Evolutionary conservation across 2,329 filamentous ascomycete species (phyloP).

Genomic region (Apiospora rasikravindrae): DNA sequence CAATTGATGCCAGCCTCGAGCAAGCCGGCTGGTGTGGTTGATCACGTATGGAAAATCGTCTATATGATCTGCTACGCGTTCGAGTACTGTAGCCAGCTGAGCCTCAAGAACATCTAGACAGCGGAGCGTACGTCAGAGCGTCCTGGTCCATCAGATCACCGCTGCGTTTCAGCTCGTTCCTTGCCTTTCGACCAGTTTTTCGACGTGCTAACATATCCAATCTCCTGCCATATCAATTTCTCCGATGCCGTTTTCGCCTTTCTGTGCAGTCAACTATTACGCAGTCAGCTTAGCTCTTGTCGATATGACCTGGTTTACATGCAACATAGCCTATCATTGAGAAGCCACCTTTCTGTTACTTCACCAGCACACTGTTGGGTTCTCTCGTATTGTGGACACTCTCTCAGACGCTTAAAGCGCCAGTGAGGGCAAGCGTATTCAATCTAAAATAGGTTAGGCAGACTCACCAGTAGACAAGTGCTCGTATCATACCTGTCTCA

Average conservation of each 20-base stretch:
- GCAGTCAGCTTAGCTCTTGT: neutral
- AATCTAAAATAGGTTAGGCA: neutral
- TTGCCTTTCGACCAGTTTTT: neutral
- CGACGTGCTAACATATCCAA: neutral
- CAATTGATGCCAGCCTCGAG: too few relatives aligned
- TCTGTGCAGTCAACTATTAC: neutral
- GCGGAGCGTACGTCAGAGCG: neutral
- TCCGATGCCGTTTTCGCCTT: neutral
- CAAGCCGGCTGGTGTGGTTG: too few relatives aligned
- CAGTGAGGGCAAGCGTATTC: neutral
- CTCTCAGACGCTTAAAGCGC: neutral
- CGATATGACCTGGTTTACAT: neutral
- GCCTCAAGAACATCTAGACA: neutral
- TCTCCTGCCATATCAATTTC: neutral
- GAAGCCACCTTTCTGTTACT: neutral
- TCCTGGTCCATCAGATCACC: neutral
- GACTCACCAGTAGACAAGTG: neutral
- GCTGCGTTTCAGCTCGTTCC: neutral
- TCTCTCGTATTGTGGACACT: neutral
- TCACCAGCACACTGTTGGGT: neutral
- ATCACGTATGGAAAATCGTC: too few relatives aligned
- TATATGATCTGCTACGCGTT: neutral
- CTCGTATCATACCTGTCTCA: neutral
- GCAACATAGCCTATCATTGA: neutral
- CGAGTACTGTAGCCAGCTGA: neutral